A percentile compares a stretch with the other conserved stretches of the same genome.
Conservation (phyloP, 1,284 basidiomycete genomes). For the Chondrostereum purpureum region DNA sequence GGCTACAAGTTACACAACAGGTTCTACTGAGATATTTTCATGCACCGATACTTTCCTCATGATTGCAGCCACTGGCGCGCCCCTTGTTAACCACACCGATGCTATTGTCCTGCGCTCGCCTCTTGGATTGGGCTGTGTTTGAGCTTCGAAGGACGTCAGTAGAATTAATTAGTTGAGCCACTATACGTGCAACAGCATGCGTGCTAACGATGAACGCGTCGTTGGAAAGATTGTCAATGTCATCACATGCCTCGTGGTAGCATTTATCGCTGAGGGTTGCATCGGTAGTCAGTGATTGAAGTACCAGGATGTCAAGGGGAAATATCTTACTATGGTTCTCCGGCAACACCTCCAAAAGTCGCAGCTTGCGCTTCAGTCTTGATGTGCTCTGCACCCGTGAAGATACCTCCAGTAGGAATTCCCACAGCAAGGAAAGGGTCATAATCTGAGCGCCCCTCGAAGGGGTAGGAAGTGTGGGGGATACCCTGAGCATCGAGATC, state of each 20-base stretch:
- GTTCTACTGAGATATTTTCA: too few species aligned
- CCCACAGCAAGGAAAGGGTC: conserved; percentile 19
- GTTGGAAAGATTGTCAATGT: conserved; percentile 15
- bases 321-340: not conserved
- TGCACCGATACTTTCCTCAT: too few species aligned
- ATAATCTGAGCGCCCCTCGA: conserved; percentile 20
- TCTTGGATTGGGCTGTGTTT: too few species aligned
- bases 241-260: conserved; percentile 22
- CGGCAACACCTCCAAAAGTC: not conserved
- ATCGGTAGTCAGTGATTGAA: too few species aligned
- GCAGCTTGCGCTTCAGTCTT: not conserved
- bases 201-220: not conserved
- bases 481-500: not conserved
- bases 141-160: too few species aligned
- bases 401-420: conserved; percentile 20
- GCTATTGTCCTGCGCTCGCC: too few species aligned
- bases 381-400: conserved; percentile 15
- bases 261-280: conserved; percentile 16
- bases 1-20: too few species aligned
- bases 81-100: too few species aligned
- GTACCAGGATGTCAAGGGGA: not conserved
- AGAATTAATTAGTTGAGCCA: not conserved
- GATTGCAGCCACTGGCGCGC: too few species aligned
- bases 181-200: not conserved
- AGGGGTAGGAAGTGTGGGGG: conserved; percentile 4